These are phyloP conservation scores for Ascochyta clinopodiicola DNA, from an alignment of 2,329 filamentous ascomycete genomes.

Conservation along the genomic window DNA sequence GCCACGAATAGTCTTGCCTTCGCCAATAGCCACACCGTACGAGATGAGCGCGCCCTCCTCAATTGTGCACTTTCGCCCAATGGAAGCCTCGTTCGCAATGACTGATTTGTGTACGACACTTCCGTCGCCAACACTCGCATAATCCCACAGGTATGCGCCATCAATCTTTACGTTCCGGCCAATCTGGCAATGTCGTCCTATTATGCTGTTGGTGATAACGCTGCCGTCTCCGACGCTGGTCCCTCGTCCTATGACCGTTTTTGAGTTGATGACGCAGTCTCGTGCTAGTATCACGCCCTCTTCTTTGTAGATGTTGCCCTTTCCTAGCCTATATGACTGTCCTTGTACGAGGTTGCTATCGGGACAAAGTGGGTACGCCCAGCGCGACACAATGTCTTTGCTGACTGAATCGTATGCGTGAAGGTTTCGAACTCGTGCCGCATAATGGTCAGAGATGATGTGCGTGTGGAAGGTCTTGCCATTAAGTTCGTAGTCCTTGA, in stretches of 20 bases:
- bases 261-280: slow-evolving; percentile 71
- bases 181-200: slow-evolving; percentile 85
- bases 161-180: slow-evolving; percentile 82
- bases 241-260: slow-evolving; percentile 76
- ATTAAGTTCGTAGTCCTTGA: slow-evolving; percentile 97
- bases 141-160: slow-evolving; percentile 87
- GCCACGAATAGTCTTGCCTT: slow-evolving; percentile 59
- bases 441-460: slow-evolving; percentile 82
- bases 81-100: slow-evolving; percentile 72
- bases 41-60: slow-evolving; percentile 79
- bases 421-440: slow-evolving; percentile 83
- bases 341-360: slow-evolving; percentile 83
- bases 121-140: slow-evolving; percentile 77
- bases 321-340: slow-evolving; percentile 75
- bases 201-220: slow-evolving; percentile 74
- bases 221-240: slow-evolving; percentile 77
- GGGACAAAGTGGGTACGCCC: slow-evolving; percentile 87
- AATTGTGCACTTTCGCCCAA: slow-evolving; percentile 75
- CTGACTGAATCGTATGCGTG: slow-evolving; percentile 89
- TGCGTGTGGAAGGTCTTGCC: slow-evolving; percentile 96
- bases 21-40: slow-evolving; percentile 74
- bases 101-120: slow-evolving; percentile 74
- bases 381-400: slow-evolving; percentile 83
- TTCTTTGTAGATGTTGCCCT: slow-evolving; percentile 78
- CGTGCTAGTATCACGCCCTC: slow-evolving; percentile 75